Percentiles rank a stretch among this genome's conserved stretches.
Evolutionary conservation across 202 grass and related monocot genomes (phyloP).

Genomic region (Brachypodium distachyon): DNA sequence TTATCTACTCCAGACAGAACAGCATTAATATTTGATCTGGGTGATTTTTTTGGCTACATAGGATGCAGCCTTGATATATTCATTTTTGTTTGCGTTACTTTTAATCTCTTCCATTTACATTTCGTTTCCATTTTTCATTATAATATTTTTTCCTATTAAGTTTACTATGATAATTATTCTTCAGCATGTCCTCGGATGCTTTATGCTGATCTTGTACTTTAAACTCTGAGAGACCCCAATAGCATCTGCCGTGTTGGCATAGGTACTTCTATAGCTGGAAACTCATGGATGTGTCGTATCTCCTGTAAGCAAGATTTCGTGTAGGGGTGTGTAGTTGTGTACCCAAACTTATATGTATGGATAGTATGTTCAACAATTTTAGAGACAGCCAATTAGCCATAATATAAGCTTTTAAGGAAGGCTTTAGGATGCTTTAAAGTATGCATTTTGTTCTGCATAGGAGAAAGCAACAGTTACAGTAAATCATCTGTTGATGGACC

Average conservation of each 20-base stretch:
- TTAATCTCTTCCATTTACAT: not conserved
- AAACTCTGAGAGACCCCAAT: not conserved
- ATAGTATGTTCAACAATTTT: not conserved
- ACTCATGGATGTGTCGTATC: not conserved
- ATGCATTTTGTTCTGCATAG: not conserved
- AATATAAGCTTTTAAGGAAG: not conserved
- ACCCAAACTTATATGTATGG: not conserved
- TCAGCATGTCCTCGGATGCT: not conserved
- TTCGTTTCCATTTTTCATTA: not conserved
- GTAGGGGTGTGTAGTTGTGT: not conserved
- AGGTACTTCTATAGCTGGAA: slow-evolving; percentile 2
- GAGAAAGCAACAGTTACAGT: not conserved
- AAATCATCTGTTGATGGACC: not conserved
- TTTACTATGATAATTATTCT: not conserved
- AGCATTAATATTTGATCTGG: not conserved
- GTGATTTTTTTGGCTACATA: not conserved
- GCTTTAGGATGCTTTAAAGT: not conserved
- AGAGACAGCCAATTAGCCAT: not conserved
- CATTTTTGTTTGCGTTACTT: not conserved
- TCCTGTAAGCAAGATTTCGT: not conserved
- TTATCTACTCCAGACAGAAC: not conserved
- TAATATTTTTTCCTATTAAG: not conserved
- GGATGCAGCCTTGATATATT: not conserved
- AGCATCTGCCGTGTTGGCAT: not conserved
- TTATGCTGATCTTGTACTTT: not conserved